Evolutionary conservation across 192 early-diverging fungal species (phyloP), one percentile per base, ranked within the genome.

Genomic region (Entophlyctis luteolus): DNA sequence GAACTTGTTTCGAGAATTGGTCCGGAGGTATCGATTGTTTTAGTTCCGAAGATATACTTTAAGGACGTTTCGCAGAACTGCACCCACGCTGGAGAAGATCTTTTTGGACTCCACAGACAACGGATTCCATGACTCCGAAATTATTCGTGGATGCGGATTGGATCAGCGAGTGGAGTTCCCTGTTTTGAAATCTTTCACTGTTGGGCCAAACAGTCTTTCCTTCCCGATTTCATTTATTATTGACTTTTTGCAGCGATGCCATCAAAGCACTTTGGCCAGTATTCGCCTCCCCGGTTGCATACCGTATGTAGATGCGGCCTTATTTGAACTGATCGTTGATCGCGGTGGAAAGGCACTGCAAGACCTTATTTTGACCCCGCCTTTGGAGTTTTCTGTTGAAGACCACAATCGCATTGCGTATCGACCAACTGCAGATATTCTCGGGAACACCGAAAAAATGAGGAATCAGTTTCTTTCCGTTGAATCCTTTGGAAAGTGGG

Each of bases 321-420:
- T 38, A 29, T 59, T 32, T 20, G 20, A 5, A 5, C 36, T 69
- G 23, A 69, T 69, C 49, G 37, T 57, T 4, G 67, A 46, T 23
- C 48, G 67, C 5, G 67, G 67, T 5, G 67, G 67, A 4, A 32
- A n/a, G 14, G 35, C 55, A 3, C 38, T 69, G 16, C 54, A 54
- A 20, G 67, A 69, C 50, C 32, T 69, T 55, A 69, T 69, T 48
- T 47, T 69, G 25, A 69, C 67, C 18, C 67, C 67, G 29, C 67
- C 67, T 1, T n/a, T n/a, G n/a, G n/a, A n/a, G n/a, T n/a, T n/a
- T n/a, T n/a, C n/a, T n/a, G n/a, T n/a, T n/a, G n/a, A n/a, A n/a
- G n/a, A n/a, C n/a, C n/a, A n/a, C n/a, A n/a, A n/a, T n/a, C n/a
- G n/a, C n/a, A 25, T 47, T 12, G 46, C 67, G 16, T 69, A 69